Percentiles rank a stretch among this genome's conserved stretches.
Conservation (phyloP, 306 rosid species). For the Macrotyloma uniflorum region DNA sequence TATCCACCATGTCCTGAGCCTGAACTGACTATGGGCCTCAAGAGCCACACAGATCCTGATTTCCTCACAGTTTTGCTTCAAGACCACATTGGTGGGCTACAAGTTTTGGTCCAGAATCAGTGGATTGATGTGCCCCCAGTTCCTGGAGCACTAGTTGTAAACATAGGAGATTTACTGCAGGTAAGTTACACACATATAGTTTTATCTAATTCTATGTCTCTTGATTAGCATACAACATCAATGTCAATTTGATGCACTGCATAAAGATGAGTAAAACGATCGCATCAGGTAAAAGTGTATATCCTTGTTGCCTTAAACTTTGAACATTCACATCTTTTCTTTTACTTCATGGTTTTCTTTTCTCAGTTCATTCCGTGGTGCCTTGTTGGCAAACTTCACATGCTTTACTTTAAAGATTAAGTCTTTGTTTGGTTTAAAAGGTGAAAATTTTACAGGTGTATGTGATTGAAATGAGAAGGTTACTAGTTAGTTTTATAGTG, state of each 20-base stretch:
- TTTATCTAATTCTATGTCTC: not conserved
- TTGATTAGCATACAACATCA: not conserved
- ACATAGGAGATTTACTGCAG: conserved; percentile 53
- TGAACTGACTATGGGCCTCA: conserved; percentile 45
- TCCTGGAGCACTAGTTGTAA: conserved; percentile 49
- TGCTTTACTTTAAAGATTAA: too few species aligned
- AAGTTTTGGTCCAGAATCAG: conserved; percentile 38
- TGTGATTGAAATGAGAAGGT: too few species aligned
- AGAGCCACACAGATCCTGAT: conserved; percentile 50
- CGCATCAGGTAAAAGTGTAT: not conserved
- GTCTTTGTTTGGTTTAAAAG: too few species aligned
- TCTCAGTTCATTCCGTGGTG: too few species aligned
- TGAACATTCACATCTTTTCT: too few species aligned
- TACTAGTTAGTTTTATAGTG: too few species aligned
- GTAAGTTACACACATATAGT: conserved; percentile 4
- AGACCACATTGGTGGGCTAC: conserved; percentile 57
- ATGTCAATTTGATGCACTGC: not conserved
- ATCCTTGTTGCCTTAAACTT: not conserved
- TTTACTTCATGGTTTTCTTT: too few species aligned
- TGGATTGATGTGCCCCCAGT: conserved; percentile 50
- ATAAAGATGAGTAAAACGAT: not conserved
- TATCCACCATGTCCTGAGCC: conserved; percentile 74
- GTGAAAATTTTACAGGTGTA: too few species aligned
- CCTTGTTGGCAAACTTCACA: too few species aligned
- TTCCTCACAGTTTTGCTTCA: conserved; percentile 63